These are phyloP conservation scores for Dryadomyces sulphureus DNA, from an alignment of 2,329 filamentous ascomycete genomes.

Conservation along the genomic window DNA sequence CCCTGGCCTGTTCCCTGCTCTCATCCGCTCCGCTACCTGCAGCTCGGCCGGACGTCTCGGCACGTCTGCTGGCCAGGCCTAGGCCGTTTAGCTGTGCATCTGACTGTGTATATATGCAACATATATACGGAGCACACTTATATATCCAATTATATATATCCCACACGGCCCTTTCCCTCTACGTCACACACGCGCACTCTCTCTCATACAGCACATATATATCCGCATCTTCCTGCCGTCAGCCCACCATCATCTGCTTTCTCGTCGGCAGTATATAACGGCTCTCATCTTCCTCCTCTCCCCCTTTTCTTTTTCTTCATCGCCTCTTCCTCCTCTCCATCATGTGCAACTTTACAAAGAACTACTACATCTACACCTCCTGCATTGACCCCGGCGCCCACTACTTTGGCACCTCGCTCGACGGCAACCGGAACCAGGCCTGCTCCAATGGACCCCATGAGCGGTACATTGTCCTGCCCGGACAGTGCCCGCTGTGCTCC, in stretches of 20 bases:
- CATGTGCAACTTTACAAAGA: constrained; percentile 56
- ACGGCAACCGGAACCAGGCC: constrained; percentile 43
- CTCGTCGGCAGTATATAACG: background rate
- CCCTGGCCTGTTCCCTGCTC: no score
- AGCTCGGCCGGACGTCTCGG: no score
- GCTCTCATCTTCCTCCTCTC: background rate
- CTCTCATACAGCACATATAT: background rate
- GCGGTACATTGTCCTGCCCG: constrained; percentile 55
- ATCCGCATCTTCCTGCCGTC: background rate
- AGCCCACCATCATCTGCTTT: background rate
- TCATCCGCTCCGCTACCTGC: no score
- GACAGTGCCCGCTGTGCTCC: constrained; percentile 40
- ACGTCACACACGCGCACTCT: background rate
- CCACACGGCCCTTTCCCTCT: background rate
- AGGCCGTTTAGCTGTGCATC: background rate
- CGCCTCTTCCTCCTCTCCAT: constrained; percentile 9
- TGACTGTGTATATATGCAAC: background rate
- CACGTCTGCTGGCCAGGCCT: no score
- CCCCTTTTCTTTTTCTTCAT: background rate
- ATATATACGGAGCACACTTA: background rate
- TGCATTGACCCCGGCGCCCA: constrained; percentile 55
- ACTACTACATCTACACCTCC: constrained; percentile 62
- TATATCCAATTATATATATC: background rate
- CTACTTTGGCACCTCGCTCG: constrained; percentile 55
- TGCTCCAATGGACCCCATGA: constrained; percentile 56